Evolutionary conservation across 768 basidiomycete genomes (phyloP).

Genomic region (Hygrocybe coccinea): DNA sequence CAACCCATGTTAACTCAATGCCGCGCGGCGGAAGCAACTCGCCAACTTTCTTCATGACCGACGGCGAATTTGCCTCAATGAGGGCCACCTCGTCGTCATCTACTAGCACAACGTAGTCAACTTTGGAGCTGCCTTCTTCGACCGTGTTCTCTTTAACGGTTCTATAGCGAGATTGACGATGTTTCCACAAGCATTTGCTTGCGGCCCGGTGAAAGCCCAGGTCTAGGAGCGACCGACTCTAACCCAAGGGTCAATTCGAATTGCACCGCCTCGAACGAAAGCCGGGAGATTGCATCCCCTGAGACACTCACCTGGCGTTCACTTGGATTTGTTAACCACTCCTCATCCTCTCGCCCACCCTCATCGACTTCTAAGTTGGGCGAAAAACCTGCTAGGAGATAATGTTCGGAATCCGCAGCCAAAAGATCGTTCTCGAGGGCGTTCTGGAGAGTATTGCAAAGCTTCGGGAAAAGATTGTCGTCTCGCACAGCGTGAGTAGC

Average conservation of each 20-base stretch:
- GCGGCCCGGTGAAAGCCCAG: slow-evolving; percentile 5
- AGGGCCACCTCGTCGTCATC: slow-evolving; percentile 10
- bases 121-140: slow-evolving; percentile 12
- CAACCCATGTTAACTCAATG: slow-evolving; percentile 13
- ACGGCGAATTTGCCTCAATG: slow-evolving; percentile 18
- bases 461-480: slow-evolving; percentile 8
- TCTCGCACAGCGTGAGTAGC: slow-evolving; percentile 6
- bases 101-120: slow-evolving; percentile 14
- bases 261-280: slow-evolving; percentile 7
- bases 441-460: slow-evolving; percentile 13
- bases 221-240: slow-evolving; percentile 8
- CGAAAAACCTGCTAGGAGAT: slow-evolving; percentile 12
- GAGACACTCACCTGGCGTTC: slow-evolving; percentile 12
- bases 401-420: slow-evolving; percentile 8
- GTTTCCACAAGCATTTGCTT: slow-evolving; percentile 8
- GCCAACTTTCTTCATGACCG: slow-evolving; percentile 11
- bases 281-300: too few species aligned
- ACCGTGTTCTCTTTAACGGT: slow-evolving; percentile 8
- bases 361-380: slow-evolving; percentile 8
- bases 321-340: slow-evolving; percentile 12
- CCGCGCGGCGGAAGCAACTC: slow-evolving; percentile 8
- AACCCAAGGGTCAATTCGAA: slow-evolving; percentile 9
- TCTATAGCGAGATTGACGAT: background rate
- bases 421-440: slow-evolving; percentile 14
- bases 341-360: slow-evolving; percentile 2